A percentile compares a stretch with the other conserved stretches of the same genome.
These are phyloP conservation scores for Beauveria sp. DNA, from an alignment of 2,329 filamentous ascomycete genomes.

Conservation along the genomic window DNA sequence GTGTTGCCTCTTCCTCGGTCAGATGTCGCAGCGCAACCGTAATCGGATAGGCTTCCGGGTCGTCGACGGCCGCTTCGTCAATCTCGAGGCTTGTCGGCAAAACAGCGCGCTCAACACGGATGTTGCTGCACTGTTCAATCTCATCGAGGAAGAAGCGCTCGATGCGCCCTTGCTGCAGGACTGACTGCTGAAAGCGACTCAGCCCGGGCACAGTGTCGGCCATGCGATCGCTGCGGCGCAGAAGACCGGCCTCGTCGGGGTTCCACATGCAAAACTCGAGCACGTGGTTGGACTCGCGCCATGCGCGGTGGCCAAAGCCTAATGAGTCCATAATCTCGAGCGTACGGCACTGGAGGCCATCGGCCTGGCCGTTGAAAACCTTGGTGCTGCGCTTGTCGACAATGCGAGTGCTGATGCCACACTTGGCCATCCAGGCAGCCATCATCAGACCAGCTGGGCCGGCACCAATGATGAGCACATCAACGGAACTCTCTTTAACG, in stretches of 20 bases:
- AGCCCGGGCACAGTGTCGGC: constrained; percentile 55
- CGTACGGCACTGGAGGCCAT: constrained; percentile 52
- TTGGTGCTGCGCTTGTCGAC: constrained; percentile 16
- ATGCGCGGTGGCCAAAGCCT: constrained; percentile 54
- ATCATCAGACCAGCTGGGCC: constrained; percentile 38
- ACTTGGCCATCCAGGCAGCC: constrained; percentile 32
- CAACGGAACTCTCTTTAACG: constrained; percentile 17
- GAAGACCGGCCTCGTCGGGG: constrained; percentile 48
- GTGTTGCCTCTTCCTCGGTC: constrained; percentile 49
- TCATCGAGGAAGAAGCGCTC: constrained; percentile 60
- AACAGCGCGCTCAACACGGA: constrained; percentile 52
- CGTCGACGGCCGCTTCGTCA: constrained; percentile 41
- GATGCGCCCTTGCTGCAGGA: constrained; percentile 64
- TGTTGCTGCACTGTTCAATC: constrained; percentile 30
- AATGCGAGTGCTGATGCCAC: constrained; percentile 14
- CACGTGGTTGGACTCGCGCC: constrained; percentile 62
- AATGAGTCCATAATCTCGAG: constrained; percentile 68
- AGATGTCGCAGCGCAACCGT: constrained; percentile 51
- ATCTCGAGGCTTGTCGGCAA: constrained; percentile 49
- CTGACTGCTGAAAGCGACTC: constrained; percentile 56
- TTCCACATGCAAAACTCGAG: constrained; percentile 55
- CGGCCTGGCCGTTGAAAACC: constrained; percentile 32
- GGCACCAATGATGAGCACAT: constrained; percentile 39
- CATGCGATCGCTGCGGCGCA: constrained; percentile 52
- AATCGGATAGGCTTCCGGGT: constrained; percentile 50